Conservation (phyloP, 352 stramenopile genomes). For the Phytopythium delawarense region DNA sequence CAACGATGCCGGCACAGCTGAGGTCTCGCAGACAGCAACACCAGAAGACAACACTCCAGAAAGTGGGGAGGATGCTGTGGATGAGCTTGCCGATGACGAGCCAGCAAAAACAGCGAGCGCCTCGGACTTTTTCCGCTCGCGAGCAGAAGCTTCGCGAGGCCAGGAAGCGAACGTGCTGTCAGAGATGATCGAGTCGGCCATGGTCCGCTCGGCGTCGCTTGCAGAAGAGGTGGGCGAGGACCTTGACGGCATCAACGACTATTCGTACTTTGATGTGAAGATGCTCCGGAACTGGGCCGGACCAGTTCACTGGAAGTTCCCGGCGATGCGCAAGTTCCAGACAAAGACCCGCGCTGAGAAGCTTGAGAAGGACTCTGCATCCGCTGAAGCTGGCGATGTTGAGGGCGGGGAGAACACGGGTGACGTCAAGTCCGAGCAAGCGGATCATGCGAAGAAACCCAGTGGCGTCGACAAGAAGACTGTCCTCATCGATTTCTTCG, state of each 20-base stretch:
- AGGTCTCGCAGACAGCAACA: constrained; percentile 19
- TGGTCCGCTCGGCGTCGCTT: constrained; percentile 49
- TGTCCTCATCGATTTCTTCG: constrained; percentile 54
- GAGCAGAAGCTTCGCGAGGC: constrained; percentile 36
- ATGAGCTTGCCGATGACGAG: constrained; percentile 18
- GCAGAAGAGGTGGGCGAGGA: constrained; percentile 41
- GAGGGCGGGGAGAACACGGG: constrained; percentile 30
- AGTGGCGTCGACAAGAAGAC: constrained; percentile 36
- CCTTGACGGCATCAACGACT: constrained; percentile 47
- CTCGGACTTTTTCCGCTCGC: constrained; percentile 59
- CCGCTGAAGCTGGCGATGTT: constrained; percentile 18
- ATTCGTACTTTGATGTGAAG: constrained; percentile 83
- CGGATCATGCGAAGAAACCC: constrained; percentile 11
- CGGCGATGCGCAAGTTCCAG: constrained; percentile 44
- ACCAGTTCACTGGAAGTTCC: constrained; percentile 73
- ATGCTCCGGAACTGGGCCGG: constrained; percentile 81
- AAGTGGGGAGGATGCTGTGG: constrained; percentile 8
- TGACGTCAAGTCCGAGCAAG: constrained; percentile 23
- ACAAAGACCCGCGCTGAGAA: constrained; percentile 24
- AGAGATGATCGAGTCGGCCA: constrained; percentile 70
- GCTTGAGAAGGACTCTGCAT: constrained; percentile 16
- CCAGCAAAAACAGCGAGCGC: constrained; percentile 30
- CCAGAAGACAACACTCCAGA: constrained; percentile 24
- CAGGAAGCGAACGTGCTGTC: constrained; percentile 57
- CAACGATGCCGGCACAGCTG: constrained; percentile 21